Base-by-base conservation (phyloP, 1,139 yeast species). In the Nadsonia starkeyi-henricii region DNA sequence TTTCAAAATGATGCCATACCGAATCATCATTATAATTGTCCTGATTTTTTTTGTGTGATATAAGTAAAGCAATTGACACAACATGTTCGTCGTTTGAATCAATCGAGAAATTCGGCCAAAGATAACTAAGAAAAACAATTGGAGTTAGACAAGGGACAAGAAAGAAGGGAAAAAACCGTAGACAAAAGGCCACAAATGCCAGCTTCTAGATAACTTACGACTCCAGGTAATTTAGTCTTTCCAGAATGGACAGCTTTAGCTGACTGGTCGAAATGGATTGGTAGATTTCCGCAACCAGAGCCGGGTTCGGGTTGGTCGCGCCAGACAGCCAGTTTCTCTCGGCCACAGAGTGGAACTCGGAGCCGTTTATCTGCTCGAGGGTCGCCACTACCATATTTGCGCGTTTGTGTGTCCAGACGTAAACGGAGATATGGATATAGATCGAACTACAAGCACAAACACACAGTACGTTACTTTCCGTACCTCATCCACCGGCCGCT, bases 91-190 rank as follows among this genome's bases (percentile, higher is more conserved):
- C 58, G 1, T 72, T 62, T 5, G 66, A 61, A 48, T 72, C 73
- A 17, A 58, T 62, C 45, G 65, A 65, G 51, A 72, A 72, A 44
- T 58, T 55, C 3, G 62, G 63, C 78, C 77, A 74, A 13, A 72
- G 60, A 42, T 56, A 64, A 37, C 60, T 48, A 44, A 15, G n/a
- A n/a, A 33, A 4, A 33, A 41, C 30, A 39, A 33, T 33, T 33
- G 4, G 39, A 21, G 47, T 39, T 47, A 33, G 49, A 41, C n/a
- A 45, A 37, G 43, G 20, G 47, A 41, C 23, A 45, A 37, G 9
- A 28, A 17, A 17, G 19, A 36, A 4, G 17, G 30, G 15, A 33
- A n/a, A 37, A 43, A 13, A 20, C 28, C 8, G 19, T 20, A 33
- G 17, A 9, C 17, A 20, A 23, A 48, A 19, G 18, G 18, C 43